Percentiles rank a stretch among this genome's conserved stretches.
Conservation (phyloP, 441 rosid species). For the Pelargonium citronellum region DNA sequence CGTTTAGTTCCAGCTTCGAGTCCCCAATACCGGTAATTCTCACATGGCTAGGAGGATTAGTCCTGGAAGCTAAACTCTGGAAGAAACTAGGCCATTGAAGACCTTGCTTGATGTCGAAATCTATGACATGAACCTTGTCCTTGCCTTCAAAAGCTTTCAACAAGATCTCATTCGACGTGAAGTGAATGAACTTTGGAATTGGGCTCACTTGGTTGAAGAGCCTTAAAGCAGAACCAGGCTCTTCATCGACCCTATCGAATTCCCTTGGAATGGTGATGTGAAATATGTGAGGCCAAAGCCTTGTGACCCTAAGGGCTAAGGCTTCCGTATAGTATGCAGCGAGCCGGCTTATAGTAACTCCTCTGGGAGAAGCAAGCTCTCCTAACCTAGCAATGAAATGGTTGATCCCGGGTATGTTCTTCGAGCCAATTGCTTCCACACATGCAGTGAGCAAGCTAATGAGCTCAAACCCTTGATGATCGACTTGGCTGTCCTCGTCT, state of each 20-base stretch:
- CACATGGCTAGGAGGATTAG: slow-evolving; percentile 70
- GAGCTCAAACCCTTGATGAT: slow-evolving; percentile 63
- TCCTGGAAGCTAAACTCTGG: slow-evolving; percentile 78
- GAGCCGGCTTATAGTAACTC: slow-evolving; percentile 59
- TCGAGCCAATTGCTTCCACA: slow-evolving; percentile 74
- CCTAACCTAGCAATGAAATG: slow-evolving; percentile 63
- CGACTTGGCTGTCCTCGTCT: slow-evolving; percentile 37
- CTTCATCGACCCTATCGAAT: slow-evolving; percentile 60
- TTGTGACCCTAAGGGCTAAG: slow-evolving; percentile 60
- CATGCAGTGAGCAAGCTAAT: slow-evolving; percentile 60
- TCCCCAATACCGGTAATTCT: slow-evolving; percentile 90
- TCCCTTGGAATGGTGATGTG: slow-evolving; percentile 76
- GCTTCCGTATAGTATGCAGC: slow-evolving; percentile 84
- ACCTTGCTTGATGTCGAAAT: slow-evolving; percentile 95
- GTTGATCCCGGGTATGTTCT: slow-evolving; percentile 55
- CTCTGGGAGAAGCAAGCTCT: slow-evolving; percentile 74
- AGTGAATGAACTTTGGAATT: slow-evolving; percentile 80
- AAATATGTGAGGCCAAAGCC: slow-evolving; percentile 87
- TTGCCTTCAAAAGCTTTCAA: slow-evolving; percentile 85
- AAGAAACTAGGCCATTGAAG: slow-evolving; percentile 95
- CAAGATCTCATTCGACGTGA: slow-evolving; percentile 79
- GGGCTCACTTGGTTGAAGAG: slow-evolving; percentile 85
- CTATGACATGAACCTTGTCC: slow-evolving; percentile 84
- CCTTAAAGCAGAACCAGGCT: slow-evolving; percentile 62
- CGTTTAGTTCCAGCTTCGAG: slow-evolving; percentile 78